Evolutionary conservation across 176 grass and related monocot species (phyloP).

Genomic region (Zoysia japonica): DNA sequence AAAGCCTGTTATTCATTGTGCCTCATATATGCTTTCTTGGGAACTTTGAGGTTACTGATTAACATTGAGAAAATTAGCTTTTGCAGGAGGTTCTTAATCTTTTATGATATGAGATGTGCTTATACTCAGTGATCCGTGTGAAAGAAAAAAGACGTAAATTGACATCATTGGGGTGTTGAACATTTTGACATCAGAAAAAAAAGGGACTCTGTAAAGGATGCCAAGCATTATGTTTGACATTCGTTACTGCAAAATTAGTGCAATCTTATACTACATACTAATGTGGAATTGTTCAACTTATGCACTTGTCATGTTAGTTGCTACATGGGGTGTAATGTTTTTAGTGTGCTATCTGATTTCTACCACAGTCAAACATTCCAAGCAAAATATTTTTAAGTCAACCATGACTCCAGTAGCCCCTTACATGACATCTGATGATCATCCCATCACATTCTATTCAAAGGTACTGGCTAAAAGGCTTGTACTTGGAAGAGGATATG

Average conservation of each 20-base stretch:
- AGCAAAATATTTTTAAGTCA: conserved; percentile 20
- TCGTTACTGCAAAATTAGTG: too few species aligned
- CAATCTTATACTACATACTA: too few species aligned
- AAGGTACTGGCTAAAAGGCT: conserved; percentile 64
- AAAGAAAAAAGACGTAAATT: neutral
- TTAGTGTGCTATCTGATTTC: conserved; percentile 12
- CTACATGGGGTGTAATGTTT: neutral
- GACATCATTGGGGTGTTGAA: neutral
- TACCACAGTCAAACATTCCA: neutral
- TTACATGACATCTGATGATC: conserved; percentile 20
- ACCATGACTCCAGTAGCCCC: conserved; percentile 10
- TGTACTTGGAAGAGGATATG: conserved; percentile 57
- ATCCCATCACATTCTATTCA: conserved; percentile 21
- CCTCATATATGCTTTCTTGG: neutral
- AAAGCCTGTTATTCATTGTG: neutral
- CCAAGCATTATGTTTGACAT: too few species aligned
- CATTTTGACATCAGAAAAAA: neutral
- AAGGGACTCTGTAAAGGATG: too few species aligned
- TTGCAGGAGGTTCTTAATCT: conserved; percentile 1
- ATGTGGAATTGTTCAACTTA: neutral
- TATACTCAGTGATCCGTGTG: conserved; percentile 2
- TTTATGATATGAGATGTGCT: neutral
- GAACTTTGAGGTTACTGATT: conserved; percentile 10
- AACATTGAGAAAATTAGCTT: neutral
- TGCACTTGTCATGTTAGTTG: neutral